These are phyloP conservation scores for Selenicereus undatus DNA, from an alignment of 148 eudicot species.

Conservation along the genomic window DNA sequence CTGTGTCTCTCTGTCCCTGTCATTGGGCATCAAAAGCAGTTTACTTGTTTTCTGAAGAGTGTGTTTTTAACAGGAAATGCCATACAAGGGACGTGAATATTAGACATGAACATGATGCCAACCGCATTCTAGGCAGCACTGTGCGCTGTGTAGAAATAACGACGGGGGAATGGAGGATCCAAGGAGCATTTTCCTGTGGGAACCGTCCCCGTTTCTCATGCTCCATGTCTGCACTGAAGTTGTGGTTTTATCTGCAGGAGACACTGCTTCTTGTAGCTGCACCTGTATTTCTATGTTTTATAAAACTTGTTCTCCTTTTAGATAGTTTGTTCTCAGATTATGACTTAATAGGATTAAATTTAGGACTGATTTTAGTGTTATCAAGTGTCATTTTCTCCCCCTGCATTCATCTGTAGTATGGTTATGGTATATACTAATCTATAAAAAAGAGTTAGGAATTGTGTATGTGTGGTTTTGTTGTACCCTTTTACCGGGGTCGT, in stretches of 20 bases:
- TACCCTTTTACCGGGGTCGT: background rate
- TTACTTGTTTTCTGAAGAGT: background rate
- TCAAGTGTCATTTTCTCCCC: constrained; percentile 7
- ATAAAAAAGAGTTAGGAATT: constrained; percentile 5
- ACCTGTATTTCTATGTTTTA: constrained; percentile 13
- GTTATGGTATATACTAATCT: constrained; percentile 6
- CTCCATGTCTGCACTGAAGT: background rate
- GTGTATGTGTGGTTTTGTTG: constrained; percentile 2
- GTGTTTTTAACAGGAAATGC: constrained; percentile 52
- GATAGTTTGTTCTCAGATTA: constrained; percentile 8
- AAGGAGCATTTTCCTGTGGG: background rate
- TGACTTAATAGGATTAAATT: constrained; percentile 12
- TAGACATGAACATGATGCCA: constrained; percentile 22
- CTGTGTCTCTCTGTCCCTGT: background rate
- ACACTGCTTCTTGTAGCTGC: constrained; percentile 9
- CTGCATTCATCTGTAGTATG: background rate
- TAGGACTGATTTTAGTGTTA: constrained; percentile 1
- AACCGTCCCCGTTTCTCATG: background rate
- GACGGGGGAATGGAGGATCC: background rate
- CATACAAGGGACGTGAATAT: constrained; percentile 58
- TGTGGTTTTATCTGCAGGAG: constrained; percentile 6
- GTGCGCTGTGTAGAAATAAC: constrained; percentile 10
- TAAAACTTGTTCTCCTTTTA: constrained; percentile 1
- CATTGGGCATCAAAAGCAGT: background rate
- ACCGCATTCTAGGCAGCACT: constrained; percentile 4